Evolutionary conservation across 2,329 filamentous ascomycete species (phyloP).

Genomic region (Phaeosphaeria sp.): DNA sequence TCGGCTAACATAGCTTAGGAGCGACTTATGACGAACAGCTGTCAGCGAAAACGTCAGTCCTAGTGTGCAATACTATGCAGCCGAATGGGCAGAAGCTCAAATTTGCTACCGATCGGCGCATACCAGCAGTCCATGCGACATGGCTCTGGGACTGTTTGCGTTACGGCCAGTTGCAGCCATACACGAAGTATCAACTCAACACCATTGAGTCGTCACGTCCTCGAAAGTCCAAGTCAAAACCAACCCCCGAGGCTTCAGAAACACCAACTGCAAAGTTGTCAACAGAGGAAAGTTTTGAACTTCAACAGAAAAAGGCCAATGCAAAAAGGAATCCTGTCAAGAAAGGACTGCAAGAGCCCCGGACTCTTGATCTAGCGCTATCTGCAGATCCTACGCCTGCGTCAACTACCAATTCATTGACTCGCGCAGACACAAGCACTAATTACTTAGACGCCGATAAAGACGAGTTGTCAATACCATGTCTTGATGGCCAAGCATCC

Average conservation of each 20-base stretch:
- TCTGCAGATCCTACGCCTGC: constrained; percentile 27
- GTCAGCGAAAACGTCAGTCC: constrained; percentile 71
- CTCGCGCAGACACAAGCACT: constrained; percentile 14
- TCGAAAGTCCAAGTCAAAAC: constrained; percentile 18
- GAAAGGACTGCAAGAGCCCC: constrained; percentile 20
- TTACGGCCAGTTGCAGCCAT: constrained; percentile 55
- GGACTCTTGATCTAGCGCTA: constrained; percentile 32
- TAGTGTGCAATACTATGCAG: constrained; percentile 71
- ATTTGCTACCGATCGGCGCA: constrained; percentile 74
- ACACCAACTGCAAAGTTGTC: constrained; percentile 27
- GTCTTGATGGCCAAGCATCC: constrained; percentile 30
- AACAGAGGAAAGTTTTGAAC: constrained; percentile 29
- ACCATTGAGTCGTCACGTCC: constrained; percentile 15
- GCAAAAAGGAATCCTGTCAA: constrained; percentile 14
- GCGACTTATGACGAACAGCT: constrained; percentile 82
- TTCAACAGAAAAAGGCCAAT: constrained; percentile 27
- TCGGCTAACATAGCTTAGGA: constrained; percentile 53
- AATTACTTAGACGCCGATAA: constrained; percentile 12
- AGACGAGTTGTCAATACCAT: constrained; percentile 16
- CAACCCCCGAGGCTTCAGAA: constrained; percentile 19
- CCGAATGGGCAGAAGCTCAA: constrained; percentile 77
- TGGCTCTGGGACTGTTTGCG: constrained; percentile 88
- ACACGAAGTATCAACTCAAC: constrained; percentile 50
- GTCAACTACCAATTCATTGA: constrained; percentile 24
- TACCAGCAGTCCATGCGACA: constrained; percentile 79